Base-by-base conservation (phyloP, 192 early-diverging fungal genomes). In the Podila verticillata region DNA sequence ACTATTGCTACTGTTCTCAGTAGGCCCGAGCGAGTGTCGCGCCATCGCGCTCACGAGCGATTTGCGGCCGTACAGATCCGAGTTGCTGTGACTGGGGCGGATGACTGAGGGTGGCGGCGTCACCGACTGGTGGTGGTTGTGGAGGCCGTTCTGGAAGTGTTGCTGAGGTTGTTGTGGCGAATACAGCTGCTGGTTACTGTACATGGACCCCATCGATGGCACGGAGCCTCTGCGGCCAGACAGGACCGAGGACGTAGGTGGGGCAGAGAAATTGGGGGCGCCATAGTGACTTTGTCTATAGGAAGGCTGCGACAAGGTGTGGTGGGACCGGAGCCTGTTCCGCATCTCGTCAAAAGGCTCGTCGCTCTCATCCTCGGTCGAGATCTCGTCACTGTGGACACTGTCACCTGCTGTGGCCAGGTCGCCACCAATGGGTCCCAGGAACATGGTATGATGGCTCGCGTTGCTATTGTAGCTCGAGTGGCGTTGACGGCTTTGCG, bases 371-470 rank as follows among this genome's bases (percentile, higher is more conserved):
- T 80, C 77, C 48, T 80, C 77, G 5, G 77, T 80, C 0, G 77
- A 72, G 13, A 80, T 80, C 19, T 80, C 77, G 47, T 80, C 77
- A 36, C 77, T 80, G 26, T 80, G 70, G 1, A 80, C 77, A 65
- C 70, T 72, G 5, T 65, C 77, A 0, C 65, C 70, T 51, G 77
- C 36, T 7, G 77, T 72, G 22, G 59, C 69, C 12, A 80, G 56
- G 29, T 70, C 77, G n/a, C 69, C 77, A 17, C 74, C 74, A 34
- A 78, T 66, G 8, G 69, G 58, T 2, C 77, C 77, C 17, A 80
- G 32, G 36, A 80, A 80, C 77, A 80, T 80, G 65, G 77, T 80
- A 58, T 80, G 77, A 34, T 80, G 77, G 31, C 75, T 80, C 24
- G 77, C 29, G 24, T 28, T 64, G 48, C 77, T 80, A 60, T 80